Evolutionary conservation across 495 filamentous ascomycete genomes (phyloP).

Genomic region (Hypoxylon crocopeplum): DNA sequence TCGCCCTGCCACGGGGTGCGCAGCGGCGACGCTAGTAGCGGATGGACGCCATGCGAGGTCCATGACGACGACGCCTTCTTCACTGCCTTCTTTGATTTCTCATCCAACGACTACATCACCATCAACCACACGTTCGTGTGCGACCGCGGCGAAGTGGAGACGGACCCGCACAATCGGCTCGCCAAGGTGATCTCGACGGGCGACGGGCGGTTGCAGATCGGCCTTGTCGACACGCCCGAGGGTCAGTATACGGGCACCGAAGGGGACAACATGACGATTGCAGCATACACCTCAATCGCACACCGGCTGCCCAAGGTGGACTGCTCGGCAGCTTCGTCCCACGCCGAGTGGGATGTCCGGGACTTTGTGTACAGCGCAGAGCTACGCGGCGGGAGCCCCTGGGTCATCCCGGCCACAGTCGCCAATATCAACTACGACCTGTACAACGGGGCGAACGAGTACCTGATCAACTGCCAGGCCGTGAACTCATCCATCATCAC

Average conservation of each 20-base stretch:
- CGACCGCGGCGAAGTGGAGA: slow-evolving; percentile 10
- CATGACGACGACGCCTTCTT: background rate
- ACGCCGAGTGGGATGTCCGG: slow-evolving; percentile 14
- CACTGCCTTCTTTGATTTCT: slow-evolving; percentile 13
- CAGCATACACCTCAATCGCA: slow-evolving; percentile 13
- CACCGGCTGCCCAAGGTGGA: slow-evolving; percentile 8
- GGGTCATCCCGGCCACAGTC: background rate
- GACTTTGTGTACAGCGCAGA: background rate
- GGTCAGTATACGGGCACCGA: slow-evolving; percentile 23
- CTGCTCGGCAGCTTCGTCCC: background rate
- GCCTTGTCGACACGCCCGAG: slow-evolving; percentile 18
- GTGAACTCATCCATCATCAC: background rate
- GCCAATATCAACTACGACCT: slow-evolving; percentile 9
- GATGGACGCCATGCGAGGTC: slow-evolving; percentile 11
- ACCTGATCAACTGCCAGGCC: slow-evolving; percentile 17
- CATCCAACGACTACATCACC: slow-evolving; percentile 21
- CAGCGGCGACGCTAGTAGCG: slow-evolving; percentile 15
- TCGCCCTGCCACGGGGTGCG: slow-evolving; percentile 6
- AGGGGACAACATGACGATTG: slow-evolving; percentile 28
- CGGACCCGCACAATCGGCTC: slow-evolving; percentile 7
- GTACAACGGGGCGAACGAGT: slow-evolving; percentile 15
- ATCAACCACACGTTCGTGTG: slow-evolving; percentile 17
- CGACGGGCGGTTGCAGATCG: slow-evolving; percentile 1
- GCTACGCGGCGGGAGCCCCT: background rate
- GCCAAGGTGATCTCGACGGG: slow-evolving; percentile 5